Evolutionary conservation across 2,329 filamentous ascomycete species (phyloP).

Genomic region (Didymosphaeria variabile): DNA sequence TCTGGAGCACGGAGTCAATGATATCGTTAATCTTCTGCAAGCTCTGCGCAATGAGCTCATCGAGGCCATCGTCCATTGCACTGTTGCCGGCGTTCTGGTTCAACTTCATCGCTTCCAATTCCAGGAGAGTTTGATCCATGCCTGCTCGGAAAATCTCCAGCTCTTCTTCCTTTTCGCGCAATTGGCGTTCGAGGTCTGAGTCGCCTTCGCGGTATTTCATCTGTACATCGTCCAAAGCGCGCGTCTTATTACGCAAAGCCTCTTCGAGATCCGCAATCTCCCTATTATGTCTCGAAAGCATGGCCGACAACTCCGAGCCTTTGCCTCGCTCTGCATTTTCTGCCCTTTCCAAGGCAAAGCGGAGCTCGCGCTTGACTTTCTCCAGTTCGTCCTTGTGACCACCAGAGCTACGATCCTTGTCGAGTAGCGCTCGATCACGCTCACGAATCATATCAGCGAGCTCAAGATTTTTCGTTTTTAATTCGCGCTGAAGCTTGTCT

Average conservation of each 20-base stretch:
- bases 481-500: constrained; percentile 94
- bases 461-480: constrained; percentile 99
- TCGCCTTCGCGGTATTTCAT: constrained; percentile 80
- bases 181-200: constrained; percentile 82
- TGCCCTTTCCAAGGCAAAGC: constrained; percentile 88
- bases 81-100: constrained; percentile 72
- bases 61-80: constrained; percentile 88
- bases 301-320: constrained; percentile 91
- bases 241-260: constrained; percentile 84
- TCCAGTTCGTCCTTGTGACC: constrained; percentile 93
- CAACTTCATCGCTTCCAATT: constrained; percentile 84
- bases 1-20: constrained; percentile 94
- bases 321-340: constrained; percentile 94
- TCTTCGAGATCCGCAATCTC: constrained; percentile 98
- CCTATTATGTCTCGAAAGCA: constrained; percentile 95
- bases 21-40: constrained; percentile 96
- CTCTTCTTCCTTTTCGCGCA: constrained; percentile 96
- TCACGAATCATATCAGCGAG: constrained; percentile 98
- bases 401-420: constrained; percentile 86
- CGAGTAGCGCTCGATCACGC: constrained; percentile 89
- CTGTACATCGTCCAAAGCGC: constrained; percentile 84
- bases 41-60: constrained; percentile 85
- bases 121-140: constrained; percentile 94
- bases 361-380: constrained; percentile 91
- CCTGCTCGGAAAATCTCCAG: constrained; percentile 97